phyloP scores from a whole-genome alignment of 2,329 filamentous ascomycete genomes.

The Penicillium sp. region DNA sequence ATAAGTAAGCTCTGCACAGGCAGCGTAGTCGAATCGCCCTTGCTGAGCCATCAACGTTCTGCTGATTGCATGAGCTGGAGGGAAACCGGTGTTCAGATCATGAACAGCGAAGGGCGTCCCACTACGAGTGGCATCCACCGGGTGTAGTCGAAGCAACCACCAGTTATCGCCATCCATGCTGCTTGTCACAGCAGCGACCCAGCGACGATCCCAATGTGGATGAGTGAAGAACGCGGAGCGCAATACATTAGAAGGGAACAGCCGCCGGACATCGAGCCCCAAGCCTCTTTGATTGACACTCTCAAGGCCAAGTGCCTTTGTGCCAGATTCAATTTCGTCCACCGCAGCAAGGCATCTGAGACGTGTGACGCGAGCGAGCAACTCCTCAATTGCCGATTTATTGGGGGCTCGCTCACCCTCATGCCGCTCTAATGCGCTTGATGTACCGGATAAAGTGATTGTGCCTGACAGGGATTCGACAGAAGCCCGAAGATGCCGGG shows the following conservation, averaged over 20 bases:
- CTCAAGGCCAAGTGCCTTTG: conserved; percentile 39
- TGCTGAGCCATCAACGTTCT: conserved; percentile 24
- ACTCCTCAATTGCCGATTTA: conserved; percentile 43
- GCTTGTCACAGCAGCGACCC: conserved; percentile 70
- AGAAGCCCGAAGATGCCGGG: conserved; percentile 59
- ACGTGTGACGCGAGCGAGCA: conserved; percentile 37
- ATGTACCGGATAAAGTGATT: conserved; percentile 67
- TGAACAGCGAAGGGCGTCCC: conserved; percentile 5
- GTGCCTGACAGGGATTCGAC: conserved; percentile 78
- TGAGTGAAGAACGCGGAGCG: conserved; percentile 62
- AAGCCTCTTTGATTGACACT: conserved; percentile 35
- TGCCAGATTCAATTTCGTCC: conserved; percentile 39
- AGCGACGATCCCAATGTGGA: conserved; percentile 58
- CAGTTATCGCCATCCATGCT: conserved; percentile 72
- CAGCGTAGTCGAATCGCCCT: conserved; percentile 23
- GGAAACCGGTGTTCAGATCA: conserved; percentile 17
- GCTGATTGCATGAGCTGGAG: conserved; percentile 31
- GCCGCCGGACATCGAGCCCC: conserved; percentile 51
- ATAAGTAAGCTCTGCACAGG: conserved; percentile 36
- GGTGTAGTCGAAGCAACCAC: conserved; percentile 61
- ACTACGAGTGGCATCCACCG: conserved; percentile 14
- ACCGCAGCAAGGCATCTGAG: conserved; percentile 40
- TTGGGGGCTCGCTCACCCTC: conserved; percentile 65
- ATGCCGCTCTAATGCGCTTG: conserved; percentile 53
- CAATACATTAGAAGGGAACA: conserved; percentile 63